A percentile compares a stretch with the other conserved stretches of the same genome.
phyloP scores from a whole-genome alignment of 805 yeast genomes.

The Wickerhamomyces ciferrii region DNA sequence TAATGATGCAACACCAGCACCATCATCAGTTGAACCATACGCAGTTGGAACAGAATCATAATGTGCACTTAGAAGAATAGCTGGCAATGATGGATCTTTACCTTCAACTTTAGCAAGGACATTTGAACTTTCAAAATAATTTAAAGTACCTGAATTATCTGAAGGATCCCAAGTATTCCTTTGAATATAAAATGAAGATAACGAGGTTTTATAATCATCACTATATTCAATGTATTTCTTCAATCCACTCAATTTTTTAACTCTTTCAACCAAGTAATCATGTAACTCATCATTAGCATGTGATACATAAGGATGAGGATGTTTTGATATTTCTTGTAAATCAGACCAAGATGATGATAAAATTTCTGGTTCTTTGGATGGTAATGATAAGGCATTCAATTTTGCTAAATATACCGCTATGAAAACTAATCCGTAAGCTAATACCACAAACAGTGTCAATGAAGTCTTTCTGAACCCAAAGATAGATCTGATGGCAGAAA shows the following conservation, averaged over 20 bases:
- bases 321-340: constrained; percentile 59
- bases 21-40: constrained; percentile 88
- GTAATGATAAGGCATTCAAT: constrained; percentile 35
- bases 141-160: constrained; percentile 39
- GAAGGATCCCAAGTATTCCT: constrained; percentile 39
- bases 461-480: constrained; percentile 75
- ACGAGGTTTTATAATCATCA: constrained; percentile 30
- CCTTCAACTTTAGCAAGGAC: constrained; percentile 76
- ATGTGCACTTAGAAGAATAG: constrained; percentile 77
- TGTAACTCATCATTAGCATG: constrained; percentile 73
- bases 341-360: constrained; percentile 57
- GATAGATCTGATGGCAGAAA: constrained; percentile 34
- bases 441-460: constrained; percentile 47
- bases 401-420: constrained; percentile 34
- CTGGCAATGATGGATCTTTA: constrained; percentile 48
- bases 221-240: constrained; percentile 25
- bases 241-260: constrained; percentile 26
- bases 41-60: constrained; percentile 87
- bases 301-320: constrained; percentile 77
- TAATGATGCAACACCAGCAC: constrained; percentile 80
- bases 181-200: constrained; percentile 45
- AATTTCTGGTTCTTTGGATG: constrained; percentile 33
- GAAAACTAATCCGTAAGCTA: constrained; percentile 40
- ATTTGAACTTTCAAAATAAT: constrained; percentile 82
- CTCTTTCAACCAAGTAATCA: constrained; percentile 49